A percentile compares a stretch with the other conserved stretches of the same genome.
phyloP scores from a whole-genome alignment of 2,329 filamentous ascomycete genomes.

The Xylariaceae sp. region DNA sequence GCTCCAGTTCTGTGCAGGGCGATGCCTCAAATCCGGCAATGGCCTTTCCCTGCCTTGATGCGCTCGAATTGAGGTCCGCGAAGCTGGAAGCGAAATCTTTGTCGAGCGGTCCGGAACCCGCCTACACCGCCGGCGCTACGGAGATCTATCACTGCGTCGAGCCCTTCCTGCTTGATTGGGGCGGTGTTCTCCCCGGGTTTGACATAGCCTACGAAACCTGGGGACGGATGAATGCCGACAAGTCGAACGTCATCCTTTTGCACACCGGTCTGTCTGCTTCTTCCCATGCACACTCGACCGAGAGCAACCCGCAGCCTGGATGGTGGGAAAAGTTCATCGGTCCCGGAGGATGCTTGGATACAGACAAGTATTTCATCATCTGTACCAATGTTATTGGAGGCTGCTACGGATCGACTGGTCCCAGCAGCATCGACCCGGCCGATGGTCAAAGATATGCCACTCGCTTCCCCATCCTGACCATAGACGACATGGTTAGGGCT shows the following conservation, averaged over 20 bases:
- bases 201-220: conserved; percentile 91
- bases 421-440: conserved; percentile 78
- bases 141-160: conserved; percentile 67
- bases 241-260: conserved; percentile 82
- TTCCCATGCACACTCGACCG: conserved; percentile 92
- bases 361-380: conserved; percentile 84
- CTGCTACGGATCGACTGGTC: conserved; percentile 93
- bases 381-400: conserved; percentile 96
- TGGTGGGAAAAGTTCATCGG: conserved; percentile 99
- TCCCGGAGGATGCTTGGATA: conserved; percentile 77
- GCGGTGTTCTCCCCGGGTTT: conserved; percentile 83
- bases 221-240: conserved; percentile 74
- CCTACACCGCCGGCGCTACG: conserved; percentile 87
- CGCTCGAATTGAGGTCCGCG: conserved; percentile 71
- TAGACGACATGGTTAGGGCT: conserved; percentile 95
- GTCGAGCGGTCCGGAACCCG: conserved; percentile 79
- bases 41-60: conserved; percentile 86
- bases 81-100: conserved; percentile 63
- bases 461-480: conserved; percentile 87
- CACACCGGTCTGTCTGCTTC: conserved; percentile 96
- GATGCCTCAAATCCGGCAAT: conserved; percentile 74
- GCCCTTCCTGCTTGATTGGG: conserved; percentile 85
- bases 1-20: conserved; percentile 22
- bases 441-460: conserved; percentile 89
- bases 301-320: conserved; percentile 75